Percentiles rank a stretch among this genome's conserved stretches.
Conservation (phyloP, 768 basidiomycete species). For the Suillus bovinus region DNA sequence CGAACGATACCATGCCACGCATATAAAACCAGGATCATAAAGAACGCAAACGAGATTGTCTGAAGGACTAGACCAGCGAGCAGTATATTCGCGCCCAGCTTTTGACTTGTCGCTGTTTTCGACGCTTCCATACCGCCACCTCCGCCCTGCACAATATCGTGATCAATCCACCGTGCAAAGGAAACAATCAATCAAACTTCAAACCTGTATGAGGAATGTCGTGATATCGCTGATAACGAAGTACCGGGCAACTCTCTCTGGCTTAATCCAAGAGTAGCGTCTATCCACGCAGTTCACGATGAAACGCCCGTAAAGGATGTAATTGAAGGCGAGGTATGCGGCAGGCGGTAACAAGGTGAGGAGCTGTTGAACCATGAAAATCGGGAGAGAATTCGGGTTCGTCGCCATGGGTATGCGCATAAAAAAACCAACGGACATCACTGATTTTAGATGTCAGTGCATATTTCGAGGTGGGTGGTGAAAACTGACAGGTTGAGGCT, state of each 20-base stretch:
- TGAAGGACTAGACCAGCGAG: conserved; percentile 29
- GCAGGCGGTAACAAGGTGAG: conserved; percentile 29
- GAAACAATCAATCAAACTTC: background rate
- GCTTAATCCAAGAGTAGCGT: conserved; percentile 25
- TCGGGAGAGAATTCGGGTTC: conserved; percentile 22
- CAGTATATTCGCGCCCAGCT: conserved; percentile 21
- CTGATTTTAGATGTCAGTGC: conserved; percentile 6
- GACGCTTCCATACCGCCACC: conserved; percentile 24
- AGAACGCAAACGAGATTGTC: conserved; percentile 25
- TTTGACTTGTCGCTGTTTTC: background rate
- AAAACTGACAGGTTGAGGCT: conserved; percentile 22
- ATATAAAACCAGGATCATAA: conserved; percentile 16
- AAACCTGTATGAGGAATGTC: conserved; percentile 31
- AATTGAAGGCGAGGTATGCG: conserved; percentile 34
- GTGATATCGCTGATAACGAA: conserved; percentile 30
- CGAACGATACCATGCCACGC: conserved; percentile 18
- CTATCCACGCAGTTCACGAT: conserved; percentile 18
- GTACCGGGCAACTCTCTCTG: conserved; percentile 23
- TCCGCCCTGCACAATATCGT: conserved; percentile 15
- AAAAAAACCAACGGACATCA: conserved; percentile 22
- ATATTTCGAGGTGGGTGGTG: too few relatives aligned
- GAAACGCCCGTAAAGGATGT: conserved; percentile 33
- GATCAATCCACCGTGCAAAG: background rate
- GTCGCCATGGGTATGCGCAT: conserved; percentile 20
- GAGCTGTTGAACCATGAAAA: conserved; percentile 21